Base-by-base conservation (phyloP, 139 green algal species). In the Spirogloea muscicola region DNA sequence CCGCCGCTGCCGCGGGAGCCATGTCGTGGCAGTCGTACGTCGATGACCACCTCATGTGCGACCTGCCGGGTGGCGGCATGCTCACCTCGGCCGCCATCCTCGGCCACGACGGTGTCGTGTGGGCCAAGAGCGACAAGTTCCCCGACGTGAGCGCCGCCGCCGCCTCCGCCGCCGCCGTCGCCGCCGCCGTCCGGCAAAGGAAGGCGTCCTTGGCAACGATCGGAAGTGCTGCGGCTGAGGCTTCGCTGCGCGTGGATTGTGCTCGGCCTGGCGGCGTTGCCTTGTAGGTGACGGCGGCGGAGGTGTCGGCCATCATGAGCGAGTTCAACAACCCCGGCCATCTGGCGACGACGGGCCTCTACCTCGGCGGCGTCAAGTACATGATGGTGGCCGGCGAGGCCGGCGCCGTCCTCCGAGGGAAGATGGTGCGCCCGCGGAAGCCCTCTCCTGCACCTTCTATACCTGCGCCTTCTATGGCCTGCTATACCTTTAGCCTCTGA, bases 11-110 rank as follows among this genome's bases (percentile, higher is more conserved):
- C n/a, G n/a, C n/a, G n/a, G n/a, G n/a, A n/a, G n/a, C 49, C 31
- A 83, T 83, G 76, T 83, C 72, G 44, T 83, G 76, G 76, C 71
- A 83, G 64, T 73, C 57, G 13, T 83, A 83, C 41, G 51, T 83
- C 18, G 76, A 83, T 78, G 72, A 81, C 39, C 72, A 83, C 51
- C 58, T 83, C 0, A 83, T 83, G 76, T 68, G 59, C 41, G 38
- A 72, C 9, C 61, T 84, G 7, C 76, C 74, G n/a, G 18, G 38
- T 27, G 34, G 52, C 10, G 55, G 51, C 2, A 3, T 39, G 25
- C 55, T 83, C 5, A 64, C 43, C n/a, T 44, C 48, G 9, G 76
- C 76, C 16, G 76, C 71, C 5, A 65, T 83, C 58, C 31, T 69
- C n/a, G 76, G 76, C 16, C 29, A 79, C 13, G 67, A 79, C 40